Conservation (phyloP, 208 protist species). For the Wallacemonas sp. region DNA sequence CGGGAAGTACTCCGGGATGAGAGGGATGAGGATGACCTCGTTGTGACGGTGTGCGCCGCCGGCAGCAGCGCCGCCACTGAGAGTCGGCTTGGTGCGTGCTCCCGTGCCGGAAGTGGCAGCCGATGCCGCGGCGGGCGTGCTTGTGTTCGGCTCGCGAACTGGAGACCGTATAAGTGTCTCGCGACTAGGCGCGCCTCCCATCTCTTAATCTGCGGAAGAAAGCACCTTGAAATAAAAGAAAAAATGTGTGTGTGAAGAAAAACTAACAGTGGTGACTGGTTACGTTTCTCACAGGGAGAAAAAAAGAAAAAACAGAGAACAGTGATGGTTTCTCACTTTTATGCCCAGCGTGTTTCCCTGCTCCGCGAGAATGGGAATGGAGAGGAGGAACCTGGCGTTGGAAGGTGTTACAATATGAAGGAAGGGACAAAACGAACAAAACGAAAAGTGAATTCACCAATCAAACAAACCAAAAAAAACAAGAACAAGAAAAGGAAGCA, state of each 20-base stretch:
- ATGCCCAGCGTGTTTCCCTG: too few relatives aligned
- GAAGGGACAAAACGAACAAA: slow-evolving; percentile 5
- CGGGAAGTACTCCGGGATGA: slow-evolving; percentile 70
- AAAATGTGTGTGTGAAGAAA: neutral
- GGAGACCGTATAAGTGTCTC: slow-evolving; percentile 54
- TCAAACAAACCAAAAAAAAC: neutral
- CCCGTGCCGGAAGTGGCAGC: too few relatives aligned
- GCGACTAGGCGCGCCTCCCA: slow-evolving; percentile 58
- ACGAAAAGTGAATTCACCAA: neutral
- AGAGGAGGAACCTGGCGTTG: too few relatives aligned
- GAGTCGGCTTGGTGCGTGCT: too few relatives aligned
- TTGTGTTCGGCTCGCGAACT: slow-evolving; percentile 30
- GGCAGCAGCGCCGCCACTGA: neutral
- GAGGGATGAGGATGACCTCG: slow-evolving; percentile 57
- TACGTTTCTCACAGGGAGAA: too few relatives aligned
- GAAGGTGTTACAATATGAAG: too few relatives aligned
- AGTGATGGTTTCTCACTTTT: too few relatives aligned
- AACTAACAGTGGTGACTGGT: too few relatives aligned
- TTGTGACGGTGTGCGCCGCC: neutral
- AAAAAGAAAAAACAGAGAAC: too few relatives aligned
- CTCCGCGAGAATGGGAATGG: too few relatives aligned
- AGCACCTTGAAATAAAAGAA: too few relatives aligned
- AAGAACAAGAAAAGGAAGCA: neutral
- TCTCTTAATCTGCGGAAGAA: slow-evolving; percentile 12
- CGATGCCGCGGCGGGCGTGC: too few relatives aligned